Percentiles rank a stretch among this genome's conserved stretches.
phyloP scores from a whole-genome alignment of 192 early-diverging fungal species.

The Thoreauomyces humboldtii region DNA sequence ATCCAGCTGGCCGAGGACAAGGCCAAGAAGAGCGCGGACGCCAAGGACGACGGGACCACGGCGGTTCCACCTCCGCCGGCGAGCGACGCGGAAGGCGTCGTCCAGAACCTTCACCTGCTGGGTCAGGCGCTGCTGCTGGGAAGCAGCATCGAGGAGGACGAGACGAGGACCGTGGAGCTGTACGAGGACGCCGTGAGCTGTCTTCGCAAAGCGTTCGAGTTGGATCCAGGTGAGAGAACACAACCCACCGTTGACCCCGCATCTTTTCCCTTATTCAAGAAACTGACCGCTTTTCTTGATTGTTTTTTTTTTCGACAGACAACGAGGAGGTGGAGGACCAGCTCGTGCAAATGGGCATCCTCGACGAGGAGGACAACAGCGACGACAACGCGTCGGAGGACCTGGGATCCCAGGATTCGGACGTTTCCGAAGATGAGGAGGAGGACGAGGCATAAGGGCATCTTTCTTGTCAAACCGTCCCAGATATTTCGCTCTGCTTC shows the following conservation, averaged over 20 bases:
- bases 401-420: slow-evolving; percentile 1
- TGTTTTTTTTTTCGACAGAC: neutral
- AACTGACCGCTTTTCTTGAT: neutral
- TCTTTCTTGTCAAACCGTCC: too few relatives aligned
- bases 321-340: slow-evolving; percentile 9
- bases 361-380: slow-evolving; percentile 9
- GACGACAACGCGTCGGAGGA: slow-evolving; percentile 2
- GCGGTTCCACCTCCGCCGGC: too few relatives aligned
- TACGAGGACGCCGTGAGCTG: slow-evolving; percentile 16
- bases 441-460: too few relatives aligned
- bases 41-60: neutral
- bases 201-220: slow-evolving; percentile 6
- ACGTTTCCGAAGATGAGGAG: too few relatives aligned
- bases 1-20: slow-evolving; percentile 9
- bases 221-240: slow-evolving; percentile 22
- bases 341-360: slow-evolving; percentile 4
- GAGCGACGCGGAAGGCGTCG: neutral
- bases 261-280: neutral
- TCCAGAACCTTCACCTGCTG: neutral
- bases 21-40: neutral
- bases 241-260: neutral
- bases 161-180: neutral
- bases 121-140: slow-evolving; percentile 19
- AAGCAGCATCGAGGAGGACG: slow-evolving; percentile 17
- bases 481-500: too few relatives aligned